phyloP scores from a whole-genome alignment of 805 yeast genomes.

The Phaffomyces antillensis region DNA sequence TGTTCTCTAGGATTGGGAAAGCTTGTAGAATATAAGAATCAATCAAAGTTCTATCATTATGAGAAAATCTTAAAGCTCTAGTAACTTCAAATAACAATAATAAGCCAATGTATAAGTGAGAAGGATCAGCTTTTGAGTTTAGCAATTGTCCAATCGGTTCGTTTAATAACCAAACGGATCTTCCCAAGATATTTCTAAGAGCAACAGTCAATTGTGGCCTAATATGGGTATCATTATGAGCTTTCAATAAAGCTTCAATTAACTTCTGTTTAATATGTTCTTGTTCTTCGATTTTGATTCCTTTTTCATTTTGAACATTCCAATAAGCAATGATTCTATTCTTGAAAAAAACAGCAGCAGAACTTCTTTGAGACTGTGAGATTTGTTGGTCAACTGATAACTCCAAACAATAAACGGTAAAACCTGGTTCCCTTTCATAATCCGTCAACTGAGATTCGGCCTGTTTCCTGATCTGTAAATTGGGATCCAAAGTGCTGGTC shows the following conservation, averaged over 20 bases:
- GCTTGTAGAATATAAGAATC: constrained; percentile 40
- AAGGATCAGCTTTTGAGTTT: constrained; percentile 27
- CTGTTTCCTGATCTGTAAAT: constrained; percentile 40
- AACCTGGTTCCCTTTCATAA: constrained; percentile 50
- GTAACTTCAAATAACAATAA: constrained; percentile 49
- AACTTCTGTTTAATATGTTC: constrained; percentile 48
- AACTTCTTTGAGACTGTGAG: constrained; percentile 40
- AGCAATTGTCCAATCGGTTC: constrained; percentile 29
- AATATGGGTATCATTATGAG: constrained; percentile 34
- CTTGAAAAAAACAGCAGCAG: constrained; percentile 64
- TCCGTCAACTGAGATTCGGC: constrained; percentile 46
- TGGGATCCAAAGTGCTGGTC: constrained; percentile 48
- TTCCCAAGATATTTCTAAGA: constrained; percentile 43
- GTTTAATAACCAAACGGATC: constrained; percentile 31
- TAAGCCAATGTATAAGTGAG: constrained; percentile 45
- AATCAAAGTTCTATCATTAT: constrained; percentile 40
- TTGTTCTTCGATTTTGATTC: constrained; percentile 40
- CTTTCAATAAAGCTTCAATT: constrained; percentile 41
- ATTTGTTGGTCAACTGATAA: constrained; percentile 39
- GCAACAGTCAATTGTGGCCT: constrained; percentile 54
- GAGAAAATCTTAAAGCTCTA: constrained; percentile 49
- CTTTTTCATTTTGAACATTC: constrained; percentile 29
- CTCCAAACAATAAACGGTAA: constrained; percentile 46
- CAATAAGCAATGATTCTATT: constrained; percentile 53
- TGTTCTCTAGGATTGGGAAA: constrained; percentile 49